These are phyloP conservation scores for Podospora sp. DNA, from an alignment of 495 filamentous ascomycete genomes.

Conservation along the genomic window DNA sequence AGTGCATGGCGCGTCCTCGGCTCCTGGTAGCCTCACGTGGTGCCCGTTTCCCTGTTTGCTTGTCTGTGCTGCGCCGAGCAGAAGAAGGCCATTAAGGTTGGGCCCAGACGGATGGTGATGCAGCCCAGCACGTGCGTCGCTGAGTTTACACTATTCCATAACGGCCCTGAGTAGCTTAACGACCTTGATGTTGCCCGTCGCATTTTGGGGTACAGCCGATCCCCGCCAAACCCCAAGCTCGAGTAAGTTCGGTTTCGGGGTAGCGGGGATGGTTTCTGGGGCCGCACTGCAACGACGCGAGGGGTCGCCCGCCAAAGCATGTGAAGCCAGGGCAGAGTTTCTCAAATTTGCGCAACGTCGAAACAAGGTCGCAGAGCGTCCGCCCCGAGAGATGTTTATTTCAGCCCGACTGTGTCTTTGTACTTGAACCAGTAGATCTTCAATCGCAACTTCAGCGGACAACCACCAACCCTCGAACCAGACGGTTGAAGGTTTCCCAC, in stretches of 20 bases:
- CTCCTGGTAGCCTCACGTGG: background rate
- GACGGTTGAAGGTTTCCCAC: background rate
- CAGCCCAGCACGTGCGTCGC: background rate
- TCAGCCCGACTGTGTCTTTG: no score
- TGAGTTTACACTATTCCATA: background rate
- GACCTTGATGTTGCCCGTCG: background rate
- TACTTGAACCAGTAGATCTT: background rate
- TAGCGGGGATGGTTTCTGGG: constrained; percentile 10
- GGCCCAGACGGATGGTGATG: background rate
- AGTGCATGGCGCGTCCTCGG: background rate
- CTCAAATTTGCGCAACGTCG: no score
- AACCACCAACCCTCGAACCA: background rate
- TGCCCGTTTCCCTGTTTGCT: background rate
- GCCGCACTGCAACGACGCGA: background rate
- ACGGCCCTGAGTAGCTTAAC: background rate
- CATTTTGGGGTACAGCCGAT: background rate
- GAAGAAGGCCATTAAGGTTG: background rate
- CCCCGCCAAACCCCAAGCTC: background rate
- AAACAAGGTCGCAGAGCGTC: no score
- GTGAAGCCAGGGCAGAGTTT: constrained; percentile 10
- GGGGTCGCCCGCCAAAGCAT: background rate
- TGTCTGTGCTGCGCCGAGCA: background rate
- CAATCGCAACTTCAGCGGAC: background rate
- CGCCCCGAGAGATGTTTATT: no score
- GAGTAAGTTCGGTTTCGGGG: constrained; percentile 8